These are phyloP conservation scores for Sordariomycetes sp. DNA, from an alignment of 2,329 filamentous ascomycete species.

Conservation along the genomic window DNA sequence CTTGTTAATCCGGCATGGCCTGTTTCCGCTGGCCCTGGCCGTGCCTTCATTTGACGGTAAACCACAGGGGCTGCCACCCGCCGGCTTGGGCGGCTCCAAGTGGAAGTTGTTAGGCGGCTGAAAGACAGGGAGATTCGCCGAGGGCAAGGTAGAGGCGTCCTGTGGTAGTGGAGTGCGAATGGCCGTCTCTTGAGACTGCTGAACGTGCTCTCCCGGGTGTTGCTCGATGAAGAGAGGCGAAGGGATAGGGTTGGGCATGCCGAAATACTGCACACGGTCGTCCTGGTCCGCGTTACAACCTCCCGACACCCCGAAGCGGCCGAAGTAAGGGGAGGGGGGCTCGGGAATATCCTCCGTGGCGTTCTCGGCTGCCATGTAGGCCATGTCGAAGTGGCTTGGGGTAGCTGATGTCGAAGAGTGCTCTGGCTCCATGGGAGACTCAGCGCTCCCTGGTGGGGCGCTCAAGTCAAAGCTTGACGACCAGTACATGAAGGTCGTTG, in stretches of 20 bases:
- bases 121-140: not conserved
- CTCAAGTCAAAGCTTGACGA: conserved; percentile 27
- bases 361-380: conserved; percentile 15
- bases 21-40: not conserved
- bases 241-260: conserved; percentile 9
- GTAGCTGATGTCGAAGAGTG: conserved; percentile 21
- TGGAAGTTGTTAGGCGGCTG: not conserved
- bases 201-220: not conserved
- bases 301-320: conserved; percentile 18
- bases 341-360: conserved; percentile 24
- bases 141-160: not conserved
- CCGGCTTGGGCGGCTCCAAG: not conserved
- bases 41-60: not conserved
- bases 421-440: conserved; percentile 34
- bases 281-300: conserved; percentile 14
- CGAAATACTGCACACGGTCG: conserved; percentile 13
- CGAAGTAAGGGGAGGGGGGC: conserved; percentile 21
- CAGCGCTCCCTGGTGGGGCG: conserved; percentile 27
- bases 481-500: conserved; percentile 35
- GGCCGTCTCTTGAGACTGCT: conserved; percentile 3
- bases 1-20: not conserved
- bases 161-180: not conserved
- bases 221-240: conserved; percentile 7
- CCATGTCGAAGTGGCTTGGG: conserved; percentile 24
- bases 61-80: not conserved